Evolutionary conservation across 78 protist genomes (phyloP).

Genomic region (Polysphondylium violaceum): DNA sequence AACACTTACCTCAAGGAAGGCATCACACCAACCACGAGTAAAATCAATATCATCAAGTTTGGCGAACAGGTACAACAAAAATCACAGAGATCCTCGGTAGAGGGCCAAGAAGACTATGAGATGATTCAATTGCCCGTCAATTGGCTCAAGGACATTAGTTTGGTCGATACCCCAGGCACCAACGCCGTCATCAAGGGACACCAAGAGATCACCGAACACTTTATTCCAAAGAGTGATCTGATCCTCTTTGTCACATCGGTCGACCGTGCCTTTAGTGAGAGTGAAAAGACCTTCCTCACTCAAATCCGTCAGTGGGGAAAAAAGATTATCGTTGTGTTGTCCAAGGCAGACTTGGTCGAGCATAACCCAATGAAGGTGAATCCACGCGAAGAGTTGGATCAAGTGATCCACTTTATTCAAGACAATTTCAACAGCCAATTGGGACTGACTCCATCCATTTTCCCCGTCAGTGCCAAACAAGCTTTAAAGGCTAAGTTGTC

Average conservation of each 20-base stretch:
- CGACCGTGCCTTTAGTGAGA: constrained; percentile 82
- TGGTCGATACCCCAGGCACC: constrained; percentile 89
- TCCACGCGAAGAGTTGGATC: constrained; percentile 46
- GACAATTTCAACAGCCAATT: constrained; percentile 55
- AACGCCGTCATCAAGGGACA: constrained; percentile 79
- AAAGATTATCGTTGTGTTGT: constrained; percentile 78
- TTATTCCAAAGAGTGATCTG: constrained; percentile 81
- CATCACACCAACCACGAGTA: constrained; percentile 82
- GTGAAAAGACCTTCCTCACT: constrained; percentile 62
- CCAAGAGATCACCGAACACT: constrained; percentile 87
- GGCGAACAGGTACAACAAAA: constrained; percentile 30
- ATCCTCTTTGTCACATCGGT: constrained; percentile 77
- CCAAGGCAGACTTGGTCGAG: constrained; percentile 81
- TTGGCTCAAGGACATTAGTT: constrained; percentile 79
- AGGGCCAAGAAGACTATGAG: constrained; percentile 28
- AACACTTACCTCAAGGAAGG: constrained; percentile 79
- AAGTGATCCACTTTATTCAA: constrained; percentile 60
- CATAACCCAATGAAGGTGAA: constrained; percentile 36
- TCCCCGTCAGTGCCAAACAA: constrained; percentile 72
- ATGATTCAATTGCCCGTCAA: constrained; percentile 66
- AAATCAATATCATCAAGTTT: constrained; percentile 60
- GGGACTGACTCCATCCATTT: constrained; percentile 61
- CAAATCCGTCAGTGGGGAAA: constrained; percentile 76
- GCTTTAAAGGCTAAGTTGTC: constrained; percentile 73
- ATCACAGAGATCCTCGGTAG: not conserved